Conservation (phyloP, 768 basidiomycete species). For the Rhizopogon sp. region DNA sequence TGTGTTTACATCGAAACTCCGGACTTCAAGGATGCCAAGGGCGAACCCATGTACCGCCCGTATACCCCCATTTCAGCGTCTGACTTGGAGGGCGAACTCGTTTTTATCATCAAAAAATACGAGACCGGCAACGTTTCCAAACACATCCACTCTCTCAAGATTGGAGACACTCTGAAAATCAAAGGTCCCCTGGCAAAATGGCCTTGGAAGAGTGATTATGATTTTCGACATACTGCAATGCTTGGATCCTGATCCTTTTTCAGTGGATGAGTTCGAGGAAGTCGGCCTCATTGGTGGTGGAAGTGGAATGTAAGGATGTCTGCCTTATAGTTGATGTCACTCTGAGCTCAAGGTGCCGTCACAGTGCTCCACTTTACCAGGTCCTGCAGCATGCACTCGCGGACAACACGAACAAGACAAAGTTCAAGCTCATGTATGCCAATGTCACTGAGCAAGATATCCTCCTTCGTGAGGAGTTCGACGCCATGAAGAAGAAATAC, state of each 20-base stretch:
- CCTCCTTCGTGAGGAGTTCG: conserved; percentile 75
- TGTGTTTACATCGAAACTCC: conserved; percentile 76
- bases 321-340: neutral
- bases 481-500: conserved; percentile 60
- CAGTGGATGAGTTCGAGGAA: conserved; percentile 80
- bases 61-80: conserved; percentile 90
- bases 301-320: conserved; percentile 69
- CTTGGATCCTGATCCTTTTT: conserved; percentile 1
- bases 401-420: conserved; percentile 82
- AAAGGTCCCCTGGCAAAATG: conserved; percentile 92
- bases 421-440: conserved; percentile 88
- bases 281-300: conserved; percentile 92
- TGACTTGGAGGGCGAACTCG: conserved; percentile 68
- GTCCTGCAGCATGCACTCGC: conserved; percentile 69
- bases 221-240: neutral
- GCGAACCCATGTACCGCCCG: conserved; percentile 83
- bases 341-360: neutral
- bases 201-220: conserved; percentile 65
- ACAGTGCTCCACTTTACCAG: conserved; percentile 81
- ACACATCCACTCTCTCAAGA: conserved; percentile 74
- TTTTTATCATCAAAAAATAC: conserved; percentile 81
- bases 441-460: conserved; percentile 92
- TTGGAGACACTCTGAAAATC: conserved; percentile 77
- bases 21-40: conserved; percentile 67
- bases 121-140: conserved; percentile 82